Evolutionary conservation across 345 rosid species (phyloP).

Genomic region (Durio zibethinus): DNA sequence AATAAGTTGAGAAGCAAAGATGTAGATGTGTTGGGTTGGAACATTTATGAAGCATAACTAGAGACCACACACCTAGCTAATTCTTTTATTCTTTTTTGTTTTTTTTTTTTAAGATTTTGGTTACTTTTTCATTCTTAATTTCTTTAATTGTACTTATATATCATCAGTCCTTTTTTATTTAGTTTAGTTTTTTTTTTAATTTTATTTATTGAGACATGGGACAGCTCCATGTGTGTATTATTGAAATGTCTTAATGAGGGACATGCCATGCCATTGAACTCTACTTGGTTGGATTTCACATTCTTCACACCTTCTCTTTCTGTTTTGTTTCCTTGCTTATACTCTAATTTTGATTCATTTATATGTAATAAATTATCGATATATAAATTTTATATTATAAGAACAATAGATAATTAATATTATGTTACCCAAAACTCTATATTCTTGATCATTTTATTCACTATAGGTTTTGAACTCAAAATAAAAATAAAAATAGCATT

Average conservation of each 20-base stretch:
- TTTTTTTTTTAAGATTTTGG: too few relatives aligned
- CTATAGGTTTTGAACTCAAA: background rate
- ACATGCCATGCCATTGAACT: background rate
- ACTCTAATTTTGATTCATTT: too few relatives aligned
- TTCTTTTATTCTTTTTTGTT: too few relatives aligned
- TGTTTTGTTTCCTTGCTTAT: background rate
- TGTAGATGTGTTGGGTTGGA: background rate
- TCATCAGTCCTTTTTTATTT: background rate
- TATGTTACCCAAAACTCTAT: too few relatives aligned
- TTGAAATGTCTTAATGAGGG: slow-evolving; percentile 4
- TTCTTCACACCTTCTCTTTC: background rate
- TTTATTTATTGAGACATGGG: background rate
- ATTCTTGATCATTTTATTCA: background rate
- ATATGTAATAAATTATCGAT: too few relatives aligned
- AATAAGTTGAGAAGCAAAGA: background rate
- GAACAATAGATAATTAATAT: too few relatives aligned
- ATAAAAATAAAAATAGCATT: background rate
- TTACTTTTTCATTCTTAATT: too few relatives aligned
- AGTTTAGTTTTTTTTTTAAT: background rate
- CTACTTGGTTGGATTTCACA: slow-evolving; percentile 12
- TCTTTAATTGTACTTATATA: background rate
- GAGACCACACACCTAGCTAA: background rate
- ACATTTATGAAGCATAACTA: background rate
- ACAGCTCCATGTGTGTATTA: slow-evolving; percentile 15
- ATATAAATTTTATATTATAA: too few relatives aligned